Evolutionary conservation across 305 asterid species (phyloP).

Genomic region (Fraxinus floribunda): DNA sequence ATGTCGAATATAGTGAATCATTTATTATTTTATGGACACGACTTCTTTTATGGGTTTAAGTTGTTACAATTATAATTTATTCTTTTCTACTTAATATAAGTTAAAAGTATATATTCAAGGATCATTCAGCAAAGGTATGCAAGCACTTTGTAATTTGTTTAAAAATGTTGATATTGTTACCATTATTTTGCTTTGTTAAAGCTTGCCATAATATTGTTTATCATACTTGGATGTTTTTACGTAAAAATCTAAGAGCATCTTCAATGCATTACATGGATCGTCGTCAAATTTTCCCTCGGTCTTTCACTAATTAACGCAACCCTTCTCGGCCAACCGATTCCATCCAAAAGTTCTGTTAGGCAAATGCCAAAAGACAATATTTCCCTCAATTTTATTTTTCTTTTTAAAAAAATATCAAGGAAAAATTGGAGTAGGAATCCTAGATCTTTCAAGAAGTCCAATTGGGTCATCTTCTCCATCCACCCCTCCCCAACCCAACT

Average conservation of each 20-base stretch:
- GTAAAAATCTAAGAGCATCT: not conserved
- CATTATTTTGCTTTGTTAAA: not conserved
- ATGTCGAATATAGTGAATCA: not conserved
- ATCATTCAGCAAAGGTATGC: not conserved
- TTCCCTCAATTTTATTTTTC: not conserved
- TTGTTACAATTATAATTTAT: not conserved
- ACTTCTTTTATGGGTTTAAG: not conserved
- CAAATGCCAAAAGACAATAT: not conserved
- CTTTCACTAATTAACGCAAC: not conserved
- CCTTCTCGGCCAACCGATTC: not conserved
- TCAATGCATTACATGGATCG: not conserved
- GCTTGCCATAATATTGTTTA: not conserved
- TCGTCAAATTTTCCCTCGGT: not conserved
- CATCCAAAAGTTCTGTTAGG: not conserved
- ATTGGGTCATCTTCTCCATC: not conserved
- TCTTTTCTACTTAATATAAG: not conserved
- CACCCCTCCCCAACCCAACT: not conserved
- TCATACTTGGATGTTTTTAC: not conserved
- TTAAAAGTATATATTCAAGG: not conserved
- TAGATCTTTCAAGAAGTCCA: not conserved
- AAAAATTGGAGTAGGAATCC: not conserved
- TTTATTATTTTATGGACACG: not conserved
- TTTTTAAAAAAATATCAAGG: not conserved
- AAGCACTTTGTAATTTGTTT: not conserved
- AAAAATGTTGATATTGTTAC: not conserved